Conservation (phyloP, 805 yeast species). For the Zygosaccharomyces lentus region DNA sequence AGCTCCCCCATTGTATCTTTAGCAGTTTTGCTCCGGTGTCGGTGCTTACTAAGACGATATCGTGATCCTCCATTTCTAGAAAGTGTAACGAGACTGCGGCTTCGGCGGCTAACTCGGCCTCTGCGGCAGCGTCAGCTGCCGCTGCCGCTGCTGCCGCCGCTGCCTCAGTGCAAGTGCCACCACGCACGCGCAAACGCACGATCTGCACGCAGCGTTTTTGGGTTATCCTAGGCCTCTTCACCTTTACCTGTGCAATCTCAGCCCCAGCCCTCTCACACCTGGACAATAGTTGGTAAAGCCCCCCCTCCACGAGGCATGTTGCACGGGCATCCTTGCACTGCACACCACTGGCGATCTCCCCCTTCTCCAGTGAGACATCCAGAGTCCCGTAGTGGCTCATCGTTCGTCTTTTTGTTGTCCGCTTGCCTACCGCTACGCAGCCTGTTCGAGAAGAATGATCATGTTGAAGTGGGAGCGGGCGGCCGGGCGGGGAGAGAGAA, state of each 20-base stretch:
- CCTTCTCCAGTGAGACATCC: neutral
- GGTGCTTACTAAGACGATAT: neutral
- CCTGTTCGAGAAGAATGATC: too few relatives aligned
- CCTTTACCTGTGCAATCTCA: neutral
- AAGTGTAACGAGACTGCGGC: neutral
- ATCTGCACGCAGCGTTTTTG: neutral
- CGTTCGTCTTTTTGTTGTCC: neutral
- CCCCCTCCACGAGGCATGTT: neutral
- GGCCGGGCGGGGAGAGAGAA: too few relatives aligned
- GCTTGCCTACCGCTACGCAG: too few relatives aligned
- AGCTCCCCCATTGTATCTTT: neutral
- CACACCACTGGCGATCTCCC: neutral
- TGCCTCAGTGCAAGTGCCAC: neutral
- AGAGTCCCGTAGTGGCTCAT: neutral
- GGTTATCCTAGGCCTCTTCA: neutral
- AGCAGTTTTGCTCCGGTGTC: neutral
- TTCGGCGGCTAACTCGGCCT: slow-evolving; percentile 2
- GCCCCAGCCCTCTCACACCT: neutral
- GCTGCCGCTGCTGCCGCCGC: neutral
- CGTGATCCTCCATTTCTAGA: slow-evolving; percentile 4
- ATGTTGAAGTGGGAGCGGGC: too few relatives aligned
- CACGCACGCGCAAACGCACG: neutral
- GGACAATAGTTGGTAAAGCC: neutral
- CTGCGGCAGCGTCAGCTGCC: neutral
- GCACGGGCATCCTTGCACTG: neutral